Conservation (phyloP, 805 yeast species). For the Yamadazyma scolyti region DNA sequence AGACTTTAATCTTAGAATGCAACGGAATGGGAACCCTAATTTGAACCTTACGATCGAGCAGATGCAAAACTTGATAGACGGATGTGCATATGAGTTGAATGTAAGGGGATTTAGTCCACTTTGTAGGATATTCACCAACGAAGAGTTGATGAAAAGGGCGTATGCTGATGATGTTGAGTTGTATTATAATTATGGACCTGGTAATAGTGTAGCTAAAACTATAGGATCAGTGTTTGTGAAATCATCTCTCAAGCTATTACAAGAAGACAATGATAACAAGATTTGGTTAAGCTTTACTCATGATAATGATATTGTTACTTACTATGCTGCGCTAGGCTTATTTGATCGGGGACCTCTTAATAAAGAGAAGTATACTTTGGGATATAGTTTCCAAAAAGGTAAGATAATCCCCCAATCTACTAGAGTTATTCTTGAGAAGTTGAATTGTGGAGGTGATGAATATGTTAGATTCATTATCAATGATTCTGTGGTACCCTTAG, state of each 20-base stretch:
- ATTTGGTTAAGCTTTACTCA: conserved; percentile 72
- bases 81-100: conserved; percentile 76
- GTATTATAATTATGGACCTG: conserved; percentile 62
- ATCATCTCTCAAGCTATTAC: conserved; percentile 44
- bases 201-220: conserved; percentile 52
- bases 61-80: conserved; percentile 47
- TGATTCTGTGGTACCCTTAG: conserved; percentile 38
- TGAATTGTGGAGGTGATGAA: conserved; percentile 18
- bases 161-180: conserved; percentile 58
- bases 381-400: conserved; percentile 14
- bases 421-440: conserved; percentile 34
- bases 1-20: too few species aligned
- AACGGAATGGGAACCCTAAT: conserved; percentile 22
- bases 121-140: conserved; percentile 62
- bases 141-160: conserved; percentile 63
- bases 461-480: conserved; percentile 36
- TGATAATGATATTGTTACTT: conserved; percentile 62
- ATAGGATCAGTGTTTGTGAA: conserved; percentile 56
- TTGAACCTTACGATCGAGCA: conserved; percentile 49
- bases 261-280: conserved; percentile 43
- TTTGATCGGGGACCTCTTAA: conserved; percentile 3
- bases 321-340: conserved; percentile 63
- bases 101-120: conserved; percentile 62
- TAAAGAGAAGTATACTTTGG: conserved; percentile 1
- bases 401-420: conserved; percentile 39